phyloP scores from a whole-genome alignment of 1,284 basidiomycete species.

The Fomitopsis betulina region DNA sequence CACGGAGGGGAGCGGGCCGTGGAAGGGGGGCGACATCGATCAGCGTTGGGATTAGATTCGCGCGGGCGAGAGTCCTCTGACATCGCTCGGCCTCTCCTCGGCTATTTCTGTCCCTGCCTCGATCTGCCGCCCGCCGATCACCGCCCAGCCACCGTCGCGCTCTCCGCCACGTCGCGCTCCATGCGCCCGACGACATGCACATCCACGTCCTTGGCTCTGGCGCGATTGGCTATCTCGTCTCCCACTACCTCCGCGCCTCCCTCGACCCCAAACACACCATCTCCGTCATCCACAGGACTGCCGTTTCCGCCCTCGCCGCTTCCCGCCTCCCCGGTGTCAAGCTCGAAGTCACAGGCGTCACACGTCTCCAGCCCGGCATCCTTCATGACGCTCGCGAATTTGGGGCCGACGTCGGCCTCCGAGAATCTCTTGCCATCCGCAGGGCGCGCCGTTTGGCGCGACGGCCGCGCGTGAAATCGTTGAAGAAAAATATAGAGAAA shows the following conservation, averaged over 20 bases:
- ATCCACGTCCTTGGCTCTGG: constrained; percentile 69
- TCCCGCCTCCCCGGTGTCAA: constrained; percentile 24
- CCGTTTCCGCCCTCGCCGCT: not conserved
- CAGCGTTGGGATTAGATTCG: not conserved
- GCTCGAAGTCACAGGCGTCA: constrained; percentile 45
- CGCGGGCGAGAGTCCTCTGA: not conserved
- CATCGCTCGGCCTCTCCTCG: constrained; percentile 3
- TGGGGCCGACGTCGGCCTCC: not conserved
- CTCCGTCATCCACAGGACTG: constrained; percentile 56
- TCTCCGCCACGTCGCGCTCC: constrained; percentile 2
- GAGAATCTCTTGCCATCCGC: not conserved
- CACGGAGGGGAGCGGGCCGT: constrained; percentile 3
- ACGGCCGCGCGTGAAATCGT: too few species aligned
- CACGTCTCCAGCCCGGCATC: constrained; percentile 39
- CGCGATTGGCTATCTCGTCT: constrained; percentile 76
- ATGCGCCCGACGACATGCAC: constrained; percentile 42
- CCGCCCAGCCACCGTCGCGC: not conserved
- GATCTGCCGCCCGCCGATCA: not conserved
- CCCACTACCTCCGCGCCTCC: constrained; percentile 68
- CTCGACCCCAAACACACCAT: constrained; percentile 53
- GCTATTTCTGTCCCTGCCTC: not conserved
- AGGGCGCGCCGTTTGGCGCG: too few species aligned
- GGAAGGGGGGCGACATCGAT: constrained; percentile 3
- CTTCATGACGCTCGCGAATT: constrained; percentile 12
- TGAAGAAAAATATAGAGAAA: too few species aligned